Evolutionary conservation across 495 filamentous ascomycete species (phyloP).

Genomic region (Delitschia confertaspora): DNA sequence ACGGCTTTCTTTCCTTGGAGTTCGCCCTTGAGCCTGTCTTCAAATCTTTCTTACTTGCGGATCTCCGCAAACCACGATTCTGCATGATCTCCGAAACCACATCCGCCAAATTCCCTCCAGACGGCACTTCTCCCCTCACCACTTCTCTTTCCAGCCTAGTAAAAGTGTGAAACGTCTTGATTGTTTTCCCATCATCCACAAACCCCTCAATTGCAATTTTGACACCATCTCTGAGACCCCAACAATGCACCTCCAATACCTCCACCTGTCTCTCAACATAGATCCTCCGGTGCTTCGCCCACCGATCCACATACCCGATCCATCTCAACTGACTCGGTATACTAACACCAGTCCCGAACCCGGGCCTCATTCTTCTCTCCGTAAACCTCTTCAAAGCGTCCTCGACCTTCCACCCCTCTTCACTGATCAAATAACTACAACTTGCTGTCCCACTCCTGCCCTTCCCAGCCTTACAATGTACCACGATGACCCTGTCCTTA

Average conservation of each 20-base stretch:
- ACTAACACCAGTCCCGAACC: slow-evolving; percentile 82
- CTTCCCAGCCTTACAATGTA: slow-evolving; percentile 97
- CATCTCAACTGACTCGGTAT: slow-evolving; percentile 87
- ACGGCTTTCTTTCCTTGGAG: slow-evolving; percentile 3
- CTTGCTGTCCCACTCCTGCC: slow-evolving; percentile 84
- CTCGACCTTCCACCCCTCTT: slow-evolving; percentile 74
- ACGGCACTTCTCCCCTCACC: slow-evolving; percentile 37
- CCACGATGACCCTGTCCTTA: slow-evolving; percentile 65
- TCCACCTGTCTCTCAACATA: slow-evolving; percentile 81
- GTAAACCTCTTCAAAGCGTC: slow-evolving; percentile 80
- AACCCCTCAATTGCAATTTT: slow-evolving; percentile 81
- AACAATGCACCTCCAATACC: slow-evolving; percentile 79
- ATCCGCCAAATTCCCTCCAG: slow-evolving; percentile 42
- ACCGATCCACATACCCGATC: slow-evolving; percentile 82
- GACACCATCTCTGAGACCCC: slow-evolving; percentile 81
- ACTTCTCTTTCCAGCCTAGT: slow-evolving; percentile 61
- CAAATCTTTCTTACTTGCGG: slow-evolving; percentile 13
- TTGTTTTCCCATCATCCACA: slow-evolving; percentile 76
- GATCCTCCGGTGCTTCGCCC: slow-evolving; percentile 63
- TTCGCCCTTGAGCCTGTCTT: slow-evolving; percentile 17
- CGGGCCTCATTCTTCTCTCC: slow-evolving; percentile 74
- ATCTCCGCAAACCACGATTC: slow-evolving; percentile 12
- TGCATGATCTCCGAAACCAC: slow-evolving; percentile 41
- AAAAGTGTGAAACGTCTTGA: slow-evolving; percentile 78
- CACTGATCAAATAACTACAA: slow-evolving; percentile 79